Conservation (phyloP, 108 stramenopile genomes). For the Skeletonema marinoi region DNA sequence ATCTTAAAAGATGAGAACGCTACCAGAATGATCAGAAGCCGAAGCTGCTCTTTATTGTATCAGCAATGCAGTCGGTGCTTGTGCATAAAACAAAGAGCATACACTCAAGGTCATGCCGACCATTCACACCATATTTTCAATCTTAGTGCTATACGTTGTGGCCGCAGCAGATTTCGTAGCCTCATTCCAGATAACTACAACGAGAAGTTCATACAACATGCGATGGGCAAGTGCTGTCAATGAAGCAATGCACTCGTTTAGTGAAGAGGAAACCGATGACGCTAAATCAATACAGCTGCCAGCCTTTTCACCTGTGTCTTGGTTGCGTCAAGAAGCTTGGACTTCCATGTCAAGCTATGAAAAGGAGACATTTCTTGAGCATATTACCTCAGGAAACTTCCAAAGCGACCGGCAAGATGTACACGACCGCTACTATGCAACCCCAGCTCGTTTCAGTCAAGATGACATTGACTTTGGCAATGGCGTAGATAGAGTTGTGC, state of each 20-base stretch:
- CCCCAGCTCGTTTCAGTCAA: conserved; percentile 1
- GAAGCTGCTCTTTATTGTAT: too few species aligned
- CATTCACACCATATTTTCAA: not conserved
- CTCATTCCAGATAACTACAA: not conserved
- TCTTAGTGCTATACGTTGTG: not conserved
- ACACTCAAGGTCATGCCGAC: not conserved
- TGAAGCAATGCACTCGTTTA: not conserved
- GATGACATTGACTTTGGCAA: conserved; percentile 26
- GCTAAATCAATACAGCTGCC: not conserved
- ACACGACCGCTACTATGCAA: conserved; percentile 15
- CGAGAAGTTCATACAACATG: not conserved
- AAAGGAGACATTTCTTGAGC: conserved; percentile 25
- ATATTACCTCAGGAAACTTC: conserved; percentile 13
- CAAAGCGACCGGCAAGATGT: conserved; percentile 13
- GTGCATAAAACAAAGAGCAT: too few species aligned
- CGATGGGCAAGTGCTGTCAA: not conserved
- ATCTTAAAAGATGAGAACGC: not conserved
- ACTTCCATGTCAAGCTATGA: conserved; percentile 32
- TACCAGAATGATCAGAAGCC: too few species aligned
- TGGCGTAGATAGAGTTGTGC: conserved; percentile 37
- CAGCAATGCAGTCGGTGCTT: too few species aligned
- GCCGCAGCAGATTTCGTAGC: not conserved
- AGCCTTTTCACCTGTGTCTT: conserved; percentile 30
- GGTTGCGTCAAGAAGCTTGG: conserved; percentile 33
- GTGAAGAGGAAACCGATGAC: not conserved